Evolutionary conservation across 345 rosid species (phyloP), one percentile per base, ranked within the genome.

Genomic region (Aethionema arabicum): DNA sequence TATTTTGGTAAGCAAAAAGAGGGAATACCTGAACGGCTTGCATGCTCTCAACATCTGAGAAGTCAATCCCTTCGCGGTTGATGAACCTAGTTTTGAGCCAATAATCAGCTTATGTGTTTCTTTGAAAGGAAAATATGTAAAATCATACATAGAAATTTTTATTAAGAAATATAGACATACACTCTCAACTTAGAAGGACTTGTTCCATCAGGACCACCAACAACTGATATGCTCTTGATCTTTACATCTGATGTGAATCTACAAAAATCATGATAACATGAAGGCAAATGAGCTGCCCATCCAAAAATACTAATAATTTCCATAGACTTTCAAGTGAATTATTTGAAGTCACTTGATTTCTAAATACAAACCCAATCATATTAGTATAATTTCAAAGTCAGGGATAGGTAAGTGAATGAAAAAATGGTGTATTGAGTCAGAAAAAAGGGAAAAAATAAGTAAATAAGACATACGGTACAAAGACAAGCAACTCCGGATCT

Each of bases 191-290:
- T 90, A 36, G 97, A 85, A 61, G 99, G 99, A 72, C 99, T 85
- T 49, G 95, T 83, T 76, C 99, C 96, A 55, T 82, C 88, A 21
- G 86, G 78, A 61, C 95, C 96, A 54, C 99, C 99, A 63, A 93
- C 77, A 75, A 93, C 52, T 36, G 97, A 82, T 71, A 93, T 87
- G 75, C 96, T 81, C 80, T 90, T 90, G 79, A 93, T 83, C 82
- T 93, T 93, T 59, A 90, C 99, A 70, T 93, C 99, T 5, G 99
- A 77, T 27, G 99, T 90, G 70, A 93, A 93, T 64, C 99, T 93
- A 70, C 51, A 10, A 70, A 8, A 65, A 65, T 8, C 47, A 73
- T 61, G 9, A 44, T 12, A 61, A 49, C 7, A 53, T 11, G 11
- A 35, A 60, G 11, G 52, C 5, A 27, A 47, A 29, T 50, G 61